Evolutionary conservation across 768 basidiomycete species (phyloP), one percentile per base, ranked within the genome.

Genomic region (Hypholoma fasciculare): DNA sequence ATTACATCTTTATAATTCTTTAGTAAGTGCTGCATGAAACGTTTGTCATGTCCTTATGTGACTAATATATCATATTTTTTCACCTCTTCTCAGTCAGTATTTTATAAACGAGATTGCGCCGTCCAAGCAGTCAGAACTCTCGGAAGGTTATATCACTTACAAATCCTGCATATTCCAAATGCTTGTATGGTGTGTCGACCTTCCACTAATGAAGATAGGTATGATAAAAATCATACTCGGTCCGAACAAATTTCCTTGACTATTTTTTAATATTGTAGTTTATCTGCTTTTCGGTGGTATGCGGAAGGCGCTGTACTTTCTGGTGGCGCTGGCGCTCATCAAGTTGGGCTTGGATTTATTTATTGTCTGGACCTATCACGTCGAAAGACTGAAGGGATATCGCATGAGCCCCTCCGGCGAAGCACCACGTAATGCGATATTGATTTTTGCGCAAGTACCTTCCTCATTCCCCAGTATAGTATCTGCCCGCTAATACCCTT

Each of bases 121-220:
- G n/a, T 27, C 48, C 3, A 17, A 4, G n/a, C 48, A 11, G 23
- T 26, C 48, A 49, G 11, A 14, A 30, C 23, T 43, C 17, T 27
- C 52, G 19, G 27, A 39, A 19, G 23, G 8, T 8, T 60, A 54
- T 54, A 34, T 55, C 7, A 20, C 56, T 43, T 51, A 44, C 40
- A 60, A 56, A 56, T 51, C 51, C 19, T 27, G 52, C 42, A n/a
- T 56, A 39, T 56, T 49, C 40, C 49, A 51, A 9, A 26, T 36
- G 1, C 37, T 60, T 12, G 16, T 56, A 34, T 30, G 54, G 17
- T 14, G 20, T 9, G 16, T 55, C 42, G 54, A 56, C 26, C 40
- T 26, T 12, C 26, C 39, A 26, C 43, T 52, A n/a, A 44, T 49
- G 34, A 55, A 54, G 37, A 43, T 42, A 34, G 54, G 59, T 60